Conservation (phyloP, 129 eudicot genomes). For the Daucus carota region DNA sequence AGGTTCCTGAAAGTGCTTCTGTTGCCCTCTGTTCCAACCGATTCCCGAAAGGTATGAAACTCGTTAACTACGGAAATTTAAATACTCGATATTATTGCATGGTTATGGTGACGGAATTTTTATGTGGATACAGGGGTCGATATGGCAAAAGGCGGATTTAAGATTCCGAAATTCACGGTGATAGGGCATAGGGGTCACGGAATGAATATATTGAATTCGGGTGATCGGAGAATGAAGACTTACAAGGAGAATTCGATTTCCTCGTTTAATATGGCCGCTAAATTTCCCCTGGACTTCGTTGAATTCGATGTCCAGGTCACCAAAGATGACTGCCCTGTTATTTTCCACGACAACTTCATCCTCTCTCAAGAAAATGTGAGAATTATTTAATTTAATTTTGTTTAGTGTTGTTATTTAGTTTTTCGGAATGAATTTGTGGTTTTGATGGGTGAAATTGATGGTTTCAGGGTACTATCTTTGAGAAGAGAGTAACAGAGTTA, state of each 20-base stretch:
- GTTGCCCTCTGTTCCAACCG: conserved; percentile 32
- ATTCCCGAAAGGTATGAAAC: conserved; percentile 29
- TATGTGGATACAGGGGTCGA: conserved; percentile 33
- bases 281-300: conserved; percentile 51
- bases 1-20: conserved; percentile 36
- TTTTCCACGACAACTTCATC: conserved; percentile 84
- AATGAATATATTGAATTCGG: conserved; percentile 68
- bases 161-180: conserved; percentile 49
- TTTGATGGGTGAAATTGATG: background rate
- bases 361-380: conserved; percentile 61
- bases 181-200: conserved; percentile 93
- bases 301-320: conserved; percentile 94
- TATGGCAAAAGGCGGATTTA: conserved; percentile 26
- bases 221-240: conserved; percentile 82
- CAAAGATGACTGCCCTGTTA: conserved; percentile 59
- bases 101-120: background rate
- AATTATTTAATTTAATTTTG: background rate
- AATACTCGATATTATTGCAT: too few species aligned
- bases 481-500: conserved; percentile 73
- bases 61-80: too few species aligned
- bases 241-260: conserved; percentile 66
- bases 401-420: background rate
- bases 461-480: conserved; percentile 50
- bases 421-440: background rate
- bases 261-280: conserved; percentile 71